Evolutionary conservation across 2,329 filamentous ascomycete genomes (phyloP).

Genomic region (Aspergillus sp.): DNA sequence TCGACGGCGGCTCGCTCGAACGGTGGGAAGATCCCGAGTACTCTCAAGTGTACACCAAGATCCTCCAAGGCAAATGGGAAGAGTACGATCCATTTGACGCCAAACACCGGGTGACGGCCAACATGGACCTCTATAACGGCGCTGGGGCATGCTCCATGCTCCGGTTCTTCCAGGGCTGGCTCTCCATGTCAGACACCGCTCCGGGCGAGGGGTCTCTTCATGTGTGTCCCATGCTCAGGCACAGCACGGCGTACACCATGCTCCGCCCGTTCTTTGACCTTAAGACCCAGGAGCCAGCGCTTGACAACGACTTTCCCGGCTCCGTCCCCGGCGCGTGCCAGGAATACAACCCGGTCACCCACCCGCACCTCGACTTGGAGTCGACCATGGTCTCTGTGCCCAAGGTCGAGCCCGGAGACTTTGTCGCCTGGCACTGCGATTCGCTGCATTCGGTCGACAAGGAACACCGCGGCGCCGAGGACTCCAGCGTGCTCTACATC

Average conservation of each 20-base stretch:
- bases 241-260: conserved; percentile 70
- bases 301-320: conserved; percentile 52
- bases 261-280: conserved; percentile 74
- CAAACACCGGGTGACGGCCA: conserved; percentile 55
- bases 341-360: conserved; percentile 54
- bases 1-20: conserved; percentile 66
- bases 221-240: conserved; percentile 67
- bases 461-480: conserved; percentile 58
- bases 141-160: conserved; percentile 77
- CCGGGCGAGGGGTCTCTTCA: conserved; percentile 70
- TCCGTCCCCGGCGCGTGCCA: conserved; percentile 60
- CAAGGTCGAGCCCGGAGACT: conserved; percentile 60
- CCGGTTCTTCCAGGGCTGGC: conserved; percentile 83
- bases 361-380: conserved; percentile 61
- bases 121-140: conserved; percentile 69
- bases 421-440: conserved; percentile 72
- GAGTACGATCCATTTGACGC: conserved; percentile 75
- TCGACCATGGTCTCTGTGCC: conserved; percentile 65
- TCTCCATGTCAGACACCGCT: conserved; percentile 61
- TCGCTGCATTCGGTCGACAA: conserved; percentile 75
- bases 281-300: conserved; percentile 32
- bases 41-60: conserved; percentile 60
- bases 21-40: conserved; percentile 66
- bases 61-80: conserved; percentile 71
- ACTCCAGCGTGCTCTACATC: conserved; percentile 83